Base-by-base conservation (phyloP, 1,284 basidiomycete species). In the Cerrena zonata region DNA sequence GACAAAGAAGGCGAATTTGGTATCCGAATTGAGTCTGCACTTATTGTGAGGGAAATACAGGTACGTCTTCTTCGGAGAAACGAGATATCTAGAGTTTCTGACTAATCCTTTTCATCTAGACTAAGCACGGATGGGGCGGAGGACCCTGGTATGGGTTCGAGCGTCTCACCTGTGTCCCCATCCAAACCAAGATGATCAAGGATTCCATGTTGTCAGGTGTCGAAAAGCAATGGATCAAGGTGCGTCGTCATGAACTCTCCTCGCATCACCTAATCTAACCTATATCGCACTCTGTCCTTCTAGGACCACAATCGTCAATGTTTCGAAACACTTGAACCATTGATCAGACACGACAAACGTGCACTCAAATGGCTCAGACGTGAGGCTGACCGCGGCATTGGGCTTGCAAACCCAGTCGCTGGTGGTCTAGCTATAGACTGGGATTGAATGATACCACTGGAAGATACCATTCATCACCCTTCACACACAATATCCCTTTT, bases 141-240 rank as follows among this genome's bases (percentile, higher is more conserved):
- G 76, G 83, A 58, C 70, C 80, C 38, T 95, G 89, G 86, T 78
- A 94, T 22, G 84, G 84, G 4, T 95, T 94, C 64, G 91, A 94
- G 68, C 84, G 89, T 11, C 73, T 95, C 55, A 94, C 94, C 2
- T 87, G 86, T 65, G 92, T 94, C 3, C 95, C 96, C 0, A 96
- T 99, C 62, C 90, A 95, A 70, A 91, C 89, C 2, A 81, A 83
- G 58, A 87, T 99, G 78, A 84, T 98, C 49, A 90, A 94, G 62
- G 83, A 86, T 50, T 73, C 69, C 38, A 82, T 98, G 78, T 77
- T 98, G 56, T 84, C 84, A 11, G 87, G 85, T 61, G 86, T 88
- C 51, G 94, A 99, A 74, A 86, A 86, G 61, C 69, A 80, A 52
- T 97, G 94, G 94, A 64, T 99, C 49, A 94, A 93, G 76, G 86